A percentile compares a stretch with the other conserved stretches of the same genome.
These are phyloP conservation scores for Fomitopsis schrenkii DNA, from an alignment of 1,284 basidiomycete species.

Conservation along the genomic window DNA sequence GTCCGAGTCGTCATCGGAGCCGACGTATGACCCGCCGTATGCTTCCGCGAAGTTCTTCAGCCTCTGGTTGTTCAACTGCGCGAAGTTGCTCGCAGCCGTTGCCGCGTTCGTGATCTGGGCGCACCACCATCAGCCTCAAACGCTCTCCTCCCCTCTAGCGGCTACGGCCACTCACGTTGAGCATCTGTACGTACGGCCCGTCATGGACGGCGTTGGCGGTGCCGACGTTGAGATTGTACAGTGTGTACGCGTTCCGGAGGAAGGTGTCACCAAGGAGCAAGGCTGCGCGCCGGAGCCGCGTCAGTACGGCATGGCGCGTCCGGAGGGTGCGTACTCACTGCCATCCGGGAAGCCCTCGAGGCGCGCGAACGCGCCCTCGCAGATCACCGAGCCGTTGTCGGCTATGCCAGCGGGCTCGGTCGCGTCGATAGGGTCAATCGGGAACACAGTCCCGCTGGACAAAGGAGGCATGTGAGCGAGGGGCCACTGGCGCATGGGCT, in stretches of 20 bases:
- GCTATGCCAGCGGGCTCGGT: background rate
- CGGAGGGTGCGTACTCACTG: background rate
- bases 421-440: conserved; percentile 4
- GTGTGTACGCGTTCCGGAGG: conserved; percentile 6
- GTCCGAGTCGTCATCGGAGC: background rate
- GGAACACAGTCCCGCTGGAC: background rate
- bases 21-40: background rate
- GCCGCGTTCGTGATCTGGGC: background rate
- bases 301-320: background rate
- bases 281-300: background rate
- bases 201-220: background rate
- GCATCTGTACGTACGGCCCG: conserved; percentile 5
- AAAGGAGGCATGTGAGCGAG: background rate
- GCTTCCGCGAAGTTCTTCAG: background rate
- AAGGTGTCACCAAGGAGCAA: conserved; percentile 6
- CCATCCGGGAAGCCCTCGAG: background rate
- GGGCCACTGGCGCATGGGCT: background rate
- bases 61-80: background rate
- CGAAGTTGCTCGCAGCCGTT: background rate
- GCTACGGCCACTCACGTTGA: background rate
- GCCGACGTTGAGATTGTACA: conserved; percentile 4
- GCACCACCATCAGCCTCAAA: background rate
- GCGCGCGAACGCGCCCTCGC: conserved; percentile 1
- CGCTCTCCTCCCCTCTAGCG: background rate
- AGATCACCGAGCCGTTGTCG: background rate